phyloP scores from a whole-genome alignment of 2,329 filamentous ascomycete genomes.

The Pyrenophora graminea region DNA sequence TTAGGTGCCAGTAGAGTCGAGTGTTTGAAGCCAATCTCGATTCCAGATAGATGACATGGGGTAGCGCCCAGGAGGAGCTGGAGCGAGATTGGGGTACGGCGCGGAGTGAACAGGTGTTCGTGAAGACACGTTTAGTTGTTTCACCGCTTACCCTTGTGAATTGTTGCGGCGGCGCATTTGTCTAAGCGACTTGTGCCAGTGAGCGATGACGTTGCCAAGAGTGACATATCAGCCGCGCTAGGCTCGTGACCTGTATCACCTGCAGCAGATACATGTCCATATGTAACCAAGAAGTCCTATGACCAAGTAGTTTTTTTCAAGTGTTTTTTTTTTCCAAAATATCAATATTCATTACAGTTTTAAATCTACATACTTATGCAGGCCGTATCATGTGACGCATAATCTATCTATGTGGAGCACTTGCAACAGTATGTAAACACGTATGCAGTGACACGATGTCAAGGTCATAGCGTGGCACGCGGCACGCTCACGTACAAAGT shows the following conservation, averaged over 20 bases:
- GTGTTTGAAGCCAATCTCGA: background rate
- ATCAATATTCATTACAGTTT: background rate
- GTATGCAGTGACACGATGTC: background rate
- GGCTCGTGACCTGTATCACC: background rate
- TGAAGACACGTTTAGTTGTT: slow-evolving; percentile 23
- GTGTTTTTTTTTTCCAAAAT: background rate
- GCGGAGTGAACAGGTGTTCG: slow-evolving; percentile 27
- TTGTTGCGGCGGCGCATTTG: slow-evolving; percentile 10
- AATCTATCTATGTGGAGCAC: background rate
- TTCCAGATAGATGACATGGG: slow-evolving; percentile 17
- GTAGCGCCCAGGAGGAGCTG: slow-evolving; percentile 13
- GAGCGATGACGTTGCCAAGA: slow-evolving; percentile 16
- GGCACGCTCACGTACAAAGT: slow-evolving; percentile 29
- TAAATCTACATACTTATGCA: no score
- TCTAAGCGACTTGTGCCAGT: background rate
- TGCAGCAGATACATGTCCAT: background rate
- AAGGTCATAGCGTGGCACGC: slow-evolving; percentile 23
- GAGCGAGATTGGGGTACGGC: slow-evolving; percentile 3
- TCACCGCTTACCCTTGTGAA: slow-evolving; percentile 18
- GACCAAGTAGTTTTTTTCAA: no score
- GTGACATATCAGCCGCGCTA: background rate
- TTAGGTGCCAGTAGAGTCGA: slow-evolving; percentile 22
- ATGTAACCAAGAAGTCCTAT: no score
- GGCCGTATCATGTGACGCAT: background rate
- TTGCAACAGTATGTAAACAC: background rate